These are phyloP conservation scores for Tephrocybe sp. DNA, from an alignment of 768 basidiomycete genomes.

Conservation along the genomic window DNA sequence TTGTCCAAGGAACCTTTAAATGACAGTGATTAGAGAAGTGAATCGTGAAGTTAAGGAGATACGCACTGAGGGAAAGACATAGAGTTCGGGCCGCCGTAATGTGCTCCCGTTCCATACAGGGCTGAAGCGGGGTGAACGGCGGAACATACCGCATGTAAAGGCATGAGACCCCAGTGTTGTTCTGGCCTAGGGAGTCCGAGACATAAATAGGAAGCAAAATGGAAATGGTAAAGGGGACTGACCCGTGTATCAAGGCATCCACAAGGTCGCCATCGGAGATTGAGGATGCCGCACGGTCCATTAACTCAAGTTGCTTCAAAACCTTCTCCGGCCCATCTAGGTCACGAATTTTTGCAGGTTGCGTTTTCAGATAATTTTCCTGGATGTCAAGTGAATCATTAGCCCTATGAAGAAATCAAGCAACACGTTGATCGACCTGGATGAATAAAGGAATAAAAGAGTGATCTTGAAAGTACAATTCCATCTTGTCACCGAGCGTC, in stretches of 20 bases:
- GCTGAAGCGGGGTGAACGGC: conserved; percentile 85
- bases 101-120: conserved; percentile 71
- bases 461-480: conserved; percentile 95
- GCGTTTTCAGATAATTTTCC: conserved; percentile 94
- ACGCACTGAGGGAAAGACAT: conserved; percentile 86
- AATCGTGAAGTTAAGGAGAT: not conserved
- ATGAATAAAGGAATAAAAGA: conserved; percentile 94
- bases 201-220: not conserved
- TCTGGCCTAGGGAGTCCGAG: conserved; percentile 58
- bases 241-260: conserved; percentile 94
- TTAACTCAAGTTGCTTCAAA: conserved; percentile 75
- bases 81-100: conserved; percentile 64
- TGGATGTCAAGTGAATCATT: conserved; percentile 22
- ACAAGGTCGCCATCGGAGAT: conserved; percentile 96
- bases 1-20: conserved; percentile 89
- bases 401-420: not conserved
- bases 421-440: conserved; percentile 50
- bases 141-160: conserved; percentile 88
- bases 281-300: conserved; percentile 87
- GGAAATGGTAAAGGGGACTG: conserved; percentile 16
- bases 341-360: conserved; percentile 61
- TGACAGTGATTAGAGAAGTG: not conserved
- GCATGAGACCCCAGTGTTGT: conserved; percentile 96
- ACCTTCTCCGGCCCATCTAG: conserved; percentile 61
- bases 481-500: conserved; percentile 89